Percentiles rank a stretch among this genome's conserved stretches.
phyloP scores from a whole-genome alignment of 1,284 basidiomycete genomes.

The Ustilago shanxiensis region DNA sequence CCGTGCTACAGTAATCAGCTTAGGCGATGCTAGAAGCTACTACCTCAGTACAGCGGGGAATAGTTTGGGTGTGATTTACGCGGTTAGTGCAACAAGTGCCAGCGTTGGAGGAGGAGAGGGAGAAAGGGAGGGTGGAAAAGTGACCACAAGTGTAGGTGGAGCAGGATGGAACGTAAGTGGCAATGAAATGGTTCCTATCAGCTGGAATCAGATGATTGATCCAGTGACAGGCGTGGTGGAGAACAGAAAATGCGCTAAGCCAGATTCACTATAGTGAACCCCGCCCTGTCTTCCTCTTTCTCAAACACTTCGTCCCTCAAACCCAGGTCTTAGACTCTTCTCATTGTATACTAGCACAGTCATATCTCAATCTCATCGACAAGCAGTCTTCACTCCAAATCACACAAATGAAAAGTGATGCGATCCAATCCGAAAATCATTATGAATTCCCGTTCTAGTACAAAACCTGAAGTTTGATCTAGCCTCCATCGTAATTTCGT shows the following conservation, averaged over 20 bases:
- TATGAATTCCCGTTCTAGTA: conserved; percentile 21
- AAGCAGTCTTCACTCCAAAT: not conserved
- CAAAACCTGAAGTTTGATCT: not conserved
- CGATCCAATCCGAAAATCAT: conserved; percentile 6
- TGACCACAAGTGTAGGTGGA: conserved; percentile 6
- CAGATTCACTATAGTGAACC: conserved; percentile 69
- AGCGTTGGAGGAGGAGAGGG: not conserved
- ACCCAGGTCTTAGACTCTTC: not conserved
- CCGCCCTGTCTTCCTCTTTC: too few species aligned
- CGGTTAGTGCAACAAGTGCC: conserved; percentile 31
- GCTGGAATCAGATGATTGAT: conserved; percentile 93
- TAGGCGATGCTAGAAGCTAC: conserved; percentile 75
- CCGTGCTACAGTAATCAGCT: conserved; percentile 80
- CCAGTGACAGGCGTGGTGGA: conserved; percentile 83
- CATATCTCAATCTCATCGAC: not conserved
- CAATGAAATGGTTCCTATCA: conserved; percentile 72
- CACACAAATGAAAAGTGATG: not conserved
- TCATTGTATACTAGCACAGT: not conserved
- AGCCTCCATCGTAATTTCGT: not conserved
- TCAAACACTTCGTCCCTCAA: not conserved
- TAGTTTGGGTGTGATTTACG: conserved; percentile 81
- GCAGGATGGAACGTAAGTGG: conserved; percentile 43
- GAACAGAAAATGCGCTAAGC: conserved; percentile 89
- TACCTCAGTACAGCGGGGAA: conserved; percentile 94
- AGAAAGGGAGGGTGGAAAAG: not conserved